phyloP scores from a whole-genome alignment of 306 rosid genomes.

The Prunus salicina region DNA sequence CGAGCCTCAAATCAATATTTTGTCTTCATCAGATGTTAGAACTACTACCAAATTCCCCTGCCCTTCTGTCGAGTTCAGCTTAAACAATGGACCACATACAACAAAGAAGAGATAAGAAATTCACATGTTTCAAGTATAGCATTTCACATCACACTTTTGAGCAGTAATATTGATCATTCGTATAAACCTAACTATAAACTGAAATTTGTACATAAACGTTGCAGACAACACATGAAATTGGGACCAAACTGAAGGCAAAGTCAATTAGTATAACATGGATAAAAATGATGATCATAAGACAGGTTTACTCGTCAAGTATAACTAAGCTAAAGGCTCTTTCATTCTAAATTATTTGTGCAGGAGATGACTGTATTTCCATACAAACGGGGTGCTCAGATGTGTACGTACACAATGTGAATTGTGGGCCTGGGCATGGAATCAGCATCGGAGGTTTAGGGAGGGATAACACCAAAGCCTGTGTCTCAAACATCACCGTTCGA shows the following conservation, averaged over 20 bases:
- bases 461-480: conserved; percentile 87
- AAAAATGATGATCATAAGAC: not conserved
- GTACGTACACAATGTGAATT: conserved; percentile 79
- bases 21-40: conserved; percentile 23
- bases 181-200: not conserved
- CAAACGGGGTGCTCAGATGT: conserved; percentile 94
- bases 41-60: conserved; percentile 11
- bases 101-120: not conserved
- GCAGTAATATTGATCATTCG: not conserved
- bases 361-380: conserved; percentile 90
- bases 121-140: not conserved
- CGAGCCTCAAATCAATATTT: conserved; percentile 14
- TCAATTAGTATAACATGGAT: not conserved
- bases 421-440: conserved; percentile 99
- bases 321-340: not conserved
- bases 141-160: not conserved
- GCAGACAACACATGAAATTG: not conserved
- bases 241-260: not conserved
- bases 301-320: not conserved
- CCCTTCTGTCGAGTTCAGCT: not conserved
- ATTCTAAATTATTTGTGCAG: conserved; percentile 37
- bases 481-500: conserved; percentile 87
- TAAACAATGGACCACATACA: not conserved
- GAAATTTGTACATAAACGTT: not conserved
- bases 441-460: conserved; percentile 94